These are phyloP conservation scores for Phyllachora maydis DNA, from an alignment of 2,329 filamentous ascomycete genomes.

Conservation along the genomic window DNA sequence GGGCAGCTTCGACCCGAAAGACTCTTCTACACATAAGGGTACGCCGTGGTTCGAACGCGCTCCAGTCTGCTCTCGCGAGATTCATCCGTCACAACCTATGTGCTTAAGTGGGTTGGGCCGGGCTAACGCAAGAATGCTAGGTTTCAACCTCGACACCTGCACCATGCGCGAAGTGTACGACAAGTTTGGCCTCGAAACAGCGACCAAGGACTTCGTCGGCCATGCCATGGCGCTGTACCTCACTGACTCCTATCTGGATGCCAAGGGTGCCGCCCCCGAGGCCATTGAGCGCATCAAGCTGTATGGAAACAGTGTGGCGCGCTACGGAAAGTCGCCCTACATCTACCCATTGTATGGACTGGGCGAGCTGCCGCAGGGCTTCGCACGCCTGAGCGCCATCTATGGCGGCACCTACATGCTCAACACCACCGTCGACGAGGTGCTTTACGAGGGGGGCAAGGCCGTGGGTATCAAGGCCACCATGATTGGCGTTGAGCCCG, in stretches of 20 bases:
- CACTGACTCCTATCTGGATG: constrained; percentile 68
- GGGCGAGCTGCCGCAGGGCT: constrained; percentile 91
- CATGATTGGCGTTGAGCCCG: constrained; percentile 65
- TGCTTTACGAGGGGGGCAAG: constrained; percentile 67
- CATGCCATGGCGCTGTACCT: constrained; percentile 96
- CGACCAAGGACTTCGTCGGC: constrained; percentile 87
- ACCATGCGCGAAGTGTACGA: constrained; percentile 99
- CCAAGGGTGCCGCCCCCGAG: constrained; percentile 56
- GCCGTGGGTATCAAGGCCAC: constrained; percentile 94
- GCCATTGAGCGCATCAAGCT: constrained; percentile 81
- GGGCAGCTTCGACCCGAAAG: constrained; percentile 62
- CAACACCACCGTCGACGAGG: constrained; percentile 82
- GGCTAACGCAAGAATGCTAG: no score
- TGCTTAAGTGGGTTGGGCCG: no score
- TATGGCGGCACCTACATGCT: constrained; percentile 99
- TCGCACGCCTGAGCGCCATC: constrained; percentile 91
- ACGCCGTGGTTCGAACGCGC: constrained; percentile 12
- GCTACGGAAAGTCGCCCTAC: constrained; percentile 96
- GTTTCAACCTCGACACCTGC: constrained; percentile 55
- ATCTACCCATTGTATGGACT: constrained; percentile 98
- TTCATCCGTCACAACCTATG: no score
- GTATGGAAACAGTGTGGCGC: constrained; percentile 92
- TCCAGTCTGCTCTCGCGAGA: no score
- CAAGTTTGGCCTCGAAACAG: constrained; percentile 81
- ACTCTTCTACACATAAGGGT: constrained; percentile 83